Evolutionary conservation across 1,284 basidiomycete genomes (phyloP).

Genomic region (Trichosporon sp.): DNA sequence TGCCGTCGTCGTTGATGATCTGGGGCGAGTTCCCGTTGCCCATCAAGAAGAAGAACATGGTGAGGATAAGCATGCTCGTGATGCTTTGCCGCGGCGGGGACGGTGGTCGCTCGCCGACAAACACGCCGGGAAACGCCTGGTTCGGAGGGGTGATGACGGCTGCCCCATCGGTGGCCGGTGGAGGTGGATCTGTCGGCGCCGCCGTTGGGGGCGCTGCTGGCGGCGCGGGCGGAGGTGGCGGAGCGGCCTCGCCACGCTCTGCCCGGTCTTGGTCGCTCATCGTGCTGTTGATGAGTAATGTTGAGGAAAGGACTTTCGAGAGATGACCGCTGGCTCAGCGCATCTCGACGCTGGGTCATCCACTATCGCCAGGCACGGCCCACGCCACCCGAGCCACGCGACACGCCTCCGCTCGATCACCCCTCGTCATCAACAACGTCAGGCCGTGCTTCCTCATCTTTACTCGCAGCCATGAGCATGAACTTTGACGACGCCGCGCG

Average conservation of each 20-base stretch:
- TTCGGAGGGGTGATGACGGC: neutral
- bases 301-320: neutral
- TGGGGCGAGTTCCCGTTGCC: slow-evolving; percentile 49
- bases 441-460: neutral
- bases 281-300: neutral
- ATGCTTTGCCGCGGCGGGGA: slow-evolving; percentile 42
- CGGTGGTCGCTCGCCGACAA: slow-evolving; percentile 29
- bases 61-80: slow-evolving; percentile 44
- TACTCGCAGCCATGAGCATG: slow-evolving; percentile 17
- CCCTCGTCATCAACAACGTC: slow-evolving; percentile 19
- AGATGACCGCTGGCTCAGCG: neutral
- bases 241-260: slow-evolving; percentile 13
- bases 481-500: slow-evolving; percentile 27
- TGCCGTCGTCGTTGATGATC: slow-evolving; percentile 46
- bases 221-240: slow-evolving; percentile 16
- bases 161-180: slow-evolving; percentile 1
- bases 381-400: slow-evolving; percentile 18
- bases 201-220: slow-evolving; percentile 13
- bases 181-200: neutral
- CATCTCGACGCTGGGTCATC: slow-evolving; percentile 15
- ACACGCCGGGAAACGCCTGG: slow-evolving; percentile 26
- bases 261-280: slow-evolving; percentile 20
- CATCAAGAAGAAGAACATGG: slow-evolving; percentile 51
- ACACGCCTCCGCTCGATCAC: neutral
- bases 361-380: slow-evolving; percentile 17